These are phyloP conservation scores for Colletotrichum theobromicola DNA, from an alignment of 2,329 filamentous ascomycete genomes.

Conservation along the genomic window DNA sequence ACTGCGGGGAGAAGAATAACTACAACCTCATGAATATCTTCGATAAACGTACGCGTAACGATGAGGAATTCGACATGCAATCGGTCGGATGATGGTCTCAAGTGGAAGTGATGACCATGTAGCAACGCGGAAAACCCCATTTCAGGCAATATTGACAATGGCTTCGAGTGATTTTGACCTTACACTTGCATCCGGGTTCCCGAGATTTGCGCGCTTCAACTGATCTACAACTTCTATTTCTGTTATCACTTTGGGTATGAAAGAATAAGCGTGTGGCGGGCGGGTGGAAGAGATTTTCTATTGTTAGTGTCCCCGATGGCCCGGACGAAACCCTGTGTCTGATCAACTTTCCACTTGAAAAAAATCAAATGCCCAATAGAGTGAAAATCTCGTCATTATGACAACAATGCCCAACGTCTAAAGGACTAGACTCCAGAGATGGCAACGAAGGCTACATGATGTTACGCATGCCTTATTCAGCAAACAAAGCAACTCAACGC, in stretches of 20 bases:
- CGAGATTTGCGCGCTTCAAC: background rate
- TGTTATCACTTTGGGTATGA: background rate
- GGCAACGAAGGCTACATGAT: background rate
- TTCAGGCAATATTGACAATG: background rate
- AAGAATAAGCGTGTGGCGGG: background rate
- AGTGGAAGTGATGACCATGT: background rate
- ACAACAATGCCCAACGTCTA: background rate
- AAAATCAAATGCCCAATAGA: too few species aligned
- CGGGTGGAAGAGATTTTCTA: background rate
- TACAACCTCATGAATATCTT: background rate
- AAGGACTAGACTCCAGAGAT: background rate
- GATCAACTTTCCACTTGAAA: too few species aligned
- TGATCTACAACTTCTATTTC: background rate
- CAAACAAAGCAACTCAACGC: too few species aligned
- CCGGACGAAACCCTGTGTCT: background rate
- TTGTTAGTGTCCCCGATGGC: background rate
- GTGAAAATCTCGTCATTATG: background rate
- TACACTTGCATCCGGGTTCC: background rate
- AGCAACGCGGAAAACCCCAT: background rate
- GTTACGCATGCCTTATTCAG: background rate
- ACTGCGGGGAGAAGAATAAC: slow-evolving; percentile 32
- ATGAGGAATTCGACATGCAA: background rate
- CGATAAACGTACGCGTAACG: background rate
- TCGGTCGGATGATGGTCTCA: background rate
- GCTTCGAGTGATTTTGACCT: background rate